phyloP scores from a whole-genome alignment of 1,139 yeast genomes.

The Sugiyamaella neomexicana region DNA sequence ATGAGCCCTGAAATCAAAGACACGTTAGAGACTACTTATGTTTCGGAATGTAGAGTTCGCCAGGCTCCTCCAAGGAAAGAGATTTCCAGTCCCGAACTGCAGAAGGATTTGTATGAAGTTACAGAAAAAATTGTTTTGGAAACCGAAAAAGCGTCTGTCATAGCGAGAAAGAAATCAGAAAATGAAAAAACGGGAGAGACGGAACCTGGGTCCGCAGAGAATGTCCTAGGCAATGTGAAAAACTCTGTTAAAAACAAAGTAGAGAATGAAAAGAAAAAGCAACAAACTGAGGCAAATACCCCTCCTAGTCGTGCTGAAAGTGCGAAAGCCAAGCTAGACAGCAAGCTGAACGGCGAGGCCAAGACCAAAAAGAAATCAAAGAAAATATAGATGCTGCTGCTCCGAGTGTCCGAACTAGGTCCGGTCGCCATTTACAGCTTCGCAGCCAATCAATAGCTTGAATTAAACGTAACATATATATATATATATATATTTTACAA shows the following conservation, averaged over 20 bases:
- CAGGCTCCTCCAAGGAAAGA: constrained; percentile 60
- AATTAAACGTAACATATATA: neutral
- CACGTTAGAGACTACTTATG: constrained; percentile 62
- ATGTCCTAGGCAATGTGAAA: neutral
- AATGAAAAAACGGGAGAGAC: neutral
- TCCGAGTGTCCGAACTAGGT: neutral
- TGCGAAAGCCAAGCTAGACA: neutral
- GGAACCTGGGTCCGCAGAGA: neutral
- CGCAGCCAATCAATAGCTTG: neutral
- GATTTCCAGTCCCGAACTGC: constrained; percentile 60
- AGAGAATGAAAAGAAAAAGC: neutral
- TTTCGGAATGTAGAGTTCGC: constrained; percentile 69
- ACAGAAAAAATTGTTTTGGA: constrained; percentile 58
- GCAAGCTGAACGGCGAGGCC: neutral
- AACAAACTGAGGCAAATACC: neutral
- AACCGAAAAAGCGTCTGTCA: constrained; percentile 71
- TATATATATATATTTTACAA: constrained; percentile 39
- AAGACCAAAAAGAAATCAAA: constrained; percentile 2
- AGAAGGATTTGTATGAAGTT: constrained; percentile 57
- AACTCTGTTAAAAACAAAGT: neutral
- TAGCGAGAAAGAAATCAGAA: constrained; percentile 37
- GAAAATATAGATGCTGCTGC: neutral
- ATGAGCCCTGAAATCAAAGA: constrained; percentile 68
- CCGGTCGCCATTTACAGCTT: neutral
- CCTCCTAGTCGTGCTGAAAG: constrained; percentile 2